phyloP scores from a whole-genome alignment of 345 rosid species.

The Anastatica hierochuntica region DNA sequence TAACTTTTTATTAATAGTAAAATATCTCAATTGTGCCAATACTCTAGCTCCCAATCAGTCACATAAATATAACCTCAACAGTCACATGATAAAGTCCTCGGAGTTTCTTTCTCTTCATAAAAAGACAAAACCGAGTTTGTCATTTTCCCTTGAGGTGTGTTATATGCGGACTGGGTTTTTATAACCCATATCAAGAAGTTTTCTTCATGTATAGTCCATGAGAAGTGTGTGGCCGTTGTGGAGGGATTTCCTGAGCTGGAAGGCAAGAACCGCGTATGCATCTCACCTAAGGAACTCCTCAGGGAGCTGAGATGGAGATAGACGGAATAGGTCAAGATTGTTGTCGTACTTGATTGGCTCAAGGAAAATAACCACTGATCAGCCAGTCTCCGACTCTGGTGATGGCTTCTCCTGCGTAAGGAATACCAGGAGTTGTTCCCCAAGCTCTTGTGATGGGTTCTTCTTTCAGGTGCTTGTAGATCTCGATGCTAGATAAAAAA shows the following conservation, averaged over 20 bases:
- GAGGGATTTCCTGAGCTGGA: constrained; percentile 95
- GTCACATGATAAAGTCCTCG: too few relatives aligned
- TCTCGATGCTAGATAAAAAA: constrained; percentile 52
- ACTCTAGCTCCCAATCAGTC: too few relatives aligned
- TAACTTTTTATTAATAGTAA: too few relatives aligned
- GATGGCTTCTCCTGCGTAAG: constrained; percentile 68
- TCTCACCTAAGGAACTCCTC: constrained; percentile 67
- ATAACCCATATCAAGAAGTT: constrained; percentile 94
- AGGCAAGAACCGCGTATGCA: constrained; percentile 94
- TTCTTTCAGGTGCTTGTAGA: constrained; percentile 90
- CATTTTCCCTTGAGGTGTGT: too few relatives aligned
- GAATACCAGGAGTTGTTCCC: constrained; percentile 92
- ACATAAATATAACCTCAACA: too few relatives aligned
- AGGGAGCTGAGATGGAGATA: constrained; percentile 70
- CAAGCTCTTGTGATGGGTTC: constrained; percentile 90
- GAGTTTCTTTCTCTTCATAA: too few relatives aligned
- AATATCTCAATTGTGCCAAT: too few relatives aligned
- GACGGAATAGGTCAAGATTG: constrained; percentile 73
- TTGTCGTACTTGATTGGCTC: constrained; percentile 77
- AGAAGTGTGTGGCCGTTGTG: constrained; percentile 94
- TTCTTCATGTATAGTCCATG: constrained; percentile 82
- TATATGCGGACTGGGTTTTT: too few relatives aligned
- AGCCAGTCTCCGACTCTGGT: constrained; percentile 74
- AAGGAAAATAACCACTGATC: constrained; percentile 82
- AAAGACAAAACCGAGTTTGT: too few relatives aligned